Base-by-base conservation (phyloP, 805 yeast species). In the Teunomyces cretensis region DNA sequence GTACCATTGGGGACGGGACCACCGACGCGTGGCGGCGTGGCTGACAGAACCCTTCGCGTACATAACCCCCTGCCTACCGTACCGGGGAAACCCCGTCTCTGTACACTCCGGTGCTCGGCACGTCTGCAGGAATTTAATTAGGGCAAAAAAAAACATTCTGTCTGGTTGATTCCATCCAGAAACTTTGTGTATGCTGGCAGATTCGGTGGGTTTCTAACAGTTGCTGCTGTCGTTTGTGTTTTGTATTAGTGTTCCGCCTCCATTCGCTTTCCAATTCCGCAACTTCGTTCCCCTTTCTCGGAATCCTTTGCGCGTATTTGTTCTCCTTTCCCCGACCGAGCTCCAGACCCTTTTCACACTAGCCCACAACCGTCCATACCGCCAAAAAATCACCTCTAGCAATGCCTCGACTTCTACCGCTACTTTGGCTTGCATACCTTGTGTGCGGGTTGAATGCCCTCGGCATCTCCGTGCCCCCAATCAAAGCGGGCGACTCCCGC, bases 391-490 rank as follows among this genome's bases (percentile, higher is more conserved):
- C 22, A 19, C 22, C 22, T n/a, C n/a, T n/a, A n/a, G n/a, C n/a
- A n/a, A 19, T 19, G 22, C 22, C 22, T 19, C 22, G 22, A 4
- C 6, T 19, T 35, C 15, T 35, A 35, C 38, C 14, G 11, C 9
- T 35, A n/a, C 38, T 35, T 16, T 22, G 7, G 27, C 27, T 35
- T 16, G 38, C 38, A 22, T 35, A 13, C 15, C 6, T 19, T 19
- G 38, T 22, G 27, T n/a, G 26, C 12, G 28, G 28, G 11, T 22
- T 35, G 42, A 12, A 14, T 15, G 61, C 65, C 17, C 51, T 70
- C 13, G 77, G 77, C 4, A 45, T 71, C 51, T 46, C 55, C 8
- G 57, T 72, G 16, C 66, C 65, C 1, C 74, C 77, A 2, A 52
- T 62, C 7, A 55, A 54, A 30, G 55, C 52, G 1, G 73, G 71